A percentile compares a stretch with the other conserved stretches of the same genome.
Evolutionary conservation across 164 flowering plant species (phyloP).

Genomic region (Warburgia ugandensis): DNA sequence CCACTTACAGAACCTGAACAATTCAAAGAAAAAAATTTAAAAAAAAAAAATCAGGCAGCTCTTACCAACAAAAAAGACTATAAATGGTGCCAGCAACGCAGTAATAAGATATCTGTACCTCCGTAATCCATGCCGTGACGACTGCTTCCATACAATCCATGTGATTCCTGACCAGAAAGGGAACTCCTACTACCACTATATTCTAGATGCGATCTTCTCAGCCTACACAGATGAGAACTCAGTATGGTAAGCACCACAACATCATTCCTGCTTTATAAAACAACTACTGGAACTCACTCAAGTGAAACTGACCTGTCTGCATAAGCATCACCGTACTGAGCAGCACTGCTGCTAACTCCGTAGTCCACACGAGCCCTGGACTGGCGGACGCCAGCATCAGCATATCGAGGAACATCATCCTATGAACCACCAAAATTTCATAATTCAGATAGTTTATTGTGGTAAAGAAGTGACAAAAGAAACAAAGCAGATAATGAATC

Average conservation of each 20-base stretch:
- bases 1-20: conserved; percentile 62
- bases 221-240: conserved; percentile 25
- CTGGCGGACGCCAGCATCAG: conserved; percentile 81
- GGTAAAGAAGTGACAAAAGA: no score
- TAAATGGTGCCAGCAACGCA: no score
- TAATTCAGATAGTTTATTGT: no score
- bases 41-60: no score
- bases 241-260: background rate
- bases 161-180: conserved; percentile 63
- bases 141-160: conserved; percentile 61
- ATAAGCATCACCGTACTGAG: conserved; percentile 76
- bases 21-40: no score
- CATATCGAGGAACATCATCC: conserved; percentile 88
- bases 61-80: no score
- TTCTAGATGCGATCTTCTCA: conserved; percentile 67
- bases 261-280: no score
- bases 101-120: no score
- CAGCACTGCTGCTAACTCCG: conserved; percentile 47
- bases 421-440: conserved; percentile 12
- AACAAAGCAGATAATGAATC: no score
- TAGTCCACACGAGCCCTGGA: conserved; percentile 90
- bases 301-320: conserved; percentile 49
- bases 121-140: conserved; percentile 80
- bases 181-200: conserved; percentile 69
- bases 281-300: background rate